These are phyloP conservation scores for Canavalia ensiformis DNA, from an alignment of 306 rosid species.

Conservation along the genomic window DNA sequence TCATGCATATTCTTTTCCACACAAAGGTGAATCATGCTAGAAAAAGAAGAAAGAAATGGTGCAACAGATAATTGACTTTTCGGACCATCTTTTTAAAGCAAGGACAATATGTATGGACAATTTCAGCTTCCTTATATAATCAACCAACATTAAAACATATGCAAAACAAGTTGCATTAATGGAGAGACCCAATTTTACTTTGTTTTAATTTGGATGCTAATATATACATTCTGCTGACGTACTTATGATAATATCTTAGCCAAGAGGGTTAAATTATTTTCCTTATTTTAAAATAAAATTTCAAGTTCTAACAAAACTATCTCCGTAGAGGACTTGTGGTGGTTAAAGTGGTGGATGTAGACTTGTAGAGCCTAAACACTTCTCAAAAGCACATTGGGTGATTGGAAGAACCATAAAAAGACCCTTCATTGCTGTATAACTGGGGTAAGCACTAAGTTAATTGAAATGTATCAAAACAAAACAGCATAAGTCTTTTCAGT, in stretches of 20 bases:
- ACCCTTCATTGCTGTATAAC: slow-evolving; percentile 44
- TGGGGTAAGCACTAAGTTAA: slow-evolving; percentile 43
- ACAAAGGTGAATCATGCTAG: slow-evolving; percentile 50
- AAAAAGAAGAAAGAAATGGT: slow-evolving; percentile 66
- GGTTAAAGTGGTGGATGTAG: slow-evolving; percentile 53
- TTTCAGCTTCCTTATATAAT: slow-evolving; percentile 30
- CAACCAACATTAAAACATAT: slow-evolving; percentile 23
- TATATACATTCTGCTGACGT: slow-evolving; percentile 39
- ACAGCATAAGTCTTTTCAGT: background rate
- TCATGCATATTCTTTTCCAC: slow-evolving; percentile 47
- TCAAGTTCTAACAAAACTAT: background rate
- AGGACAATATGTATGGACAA: slow-evolving; percentile 37
- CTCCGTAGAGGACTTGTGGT: slow-evolving; percentile 36
- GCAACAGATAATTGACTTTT: slow-evolving; percentile 66
- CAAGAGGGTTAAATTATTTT: background rate
- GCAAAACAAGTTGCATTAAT: slow-evolving; percentile 38
- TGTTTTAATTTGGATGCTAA: slow-evolving; percentile 11
- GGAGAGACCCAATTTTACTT: slow-evolving; percentile 9
- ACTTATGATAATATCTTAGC: slow-evolving; percentile 41
- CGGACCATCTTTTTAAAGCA: slow-evolving; percentile 52
- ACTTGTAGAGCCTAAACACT: slow-evolving; percentile 46
- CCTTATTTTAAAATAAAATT: slow-evolving; percentile 7
- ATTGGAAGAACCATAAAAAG: slow-evolving; percentile 41
- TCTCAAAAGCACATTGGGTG: slow-evolving; percentile 50
- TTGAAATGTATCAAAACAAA: slow-evolving; percentile 28